Evolutionary conservation across 1,284 basidiomycete species (phyloP), one percentile per base, ranked within the genome.

Genomic region (Ceratobasidium sp.): DNA sequence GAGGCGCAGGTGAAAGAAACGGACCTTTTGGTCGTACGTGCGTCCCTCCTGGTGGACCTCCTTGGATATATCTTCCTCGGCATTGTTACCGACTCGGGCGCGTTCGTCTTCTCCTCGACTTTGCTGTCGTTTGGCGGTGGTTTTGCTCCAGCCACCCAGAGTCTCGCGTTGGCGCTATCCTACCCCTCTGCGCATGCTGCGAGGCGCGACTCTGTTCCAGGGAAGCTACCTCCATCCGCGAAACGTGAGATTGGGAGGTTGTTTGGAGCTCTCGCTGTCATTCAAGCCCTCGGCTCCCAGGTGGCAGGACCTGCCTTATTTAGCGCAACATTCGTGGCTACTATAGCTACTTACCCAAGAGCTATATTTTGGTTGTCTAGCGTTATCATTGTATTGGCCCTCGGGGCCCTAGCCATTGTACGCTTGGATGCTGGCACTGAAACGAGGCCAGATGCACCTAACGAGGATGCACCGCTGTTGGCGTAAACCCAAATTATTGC

Each of bases 221-320:
- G 45, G 22, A 69, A 47, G 22, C 31, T 33, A 24, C 54, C 66
- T 3, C 7, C 65, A 2, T 27, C 33, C 11, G 75, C 77, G 29
- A 75, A 66, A 69, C 59, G 67, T 22, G 74, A 76, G 56, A 57
- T 72, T 44, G 92, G 91, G 1, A 85, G 84, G 76, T 83, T 95
- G 15, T 94, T 93, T 79, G 93, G 93, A 15, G 90, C 89, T 1
- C 78, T 94, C 74, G 89, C 89, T 75, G 91, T 94, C 45, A 79
- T 94, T 14, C 88, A 91, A 29, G 66, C 66, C 15, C 66, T 69
- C 4, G 66, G 88, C 76, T 83, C 84, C 2, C 75, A 73, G 44
- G 74, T 80, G 59, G 22, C 91, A 9, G 90, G 90, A 0, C 91
- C 91, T 0, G 81, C 88, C 9, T 27, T 91, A 27, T 92, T 89